These are phyloP conservation scores for Vanderwaltozyma verrucispora DNA, from an alignment of 805 yeast species.

Conservation along the genomic window DNA sequence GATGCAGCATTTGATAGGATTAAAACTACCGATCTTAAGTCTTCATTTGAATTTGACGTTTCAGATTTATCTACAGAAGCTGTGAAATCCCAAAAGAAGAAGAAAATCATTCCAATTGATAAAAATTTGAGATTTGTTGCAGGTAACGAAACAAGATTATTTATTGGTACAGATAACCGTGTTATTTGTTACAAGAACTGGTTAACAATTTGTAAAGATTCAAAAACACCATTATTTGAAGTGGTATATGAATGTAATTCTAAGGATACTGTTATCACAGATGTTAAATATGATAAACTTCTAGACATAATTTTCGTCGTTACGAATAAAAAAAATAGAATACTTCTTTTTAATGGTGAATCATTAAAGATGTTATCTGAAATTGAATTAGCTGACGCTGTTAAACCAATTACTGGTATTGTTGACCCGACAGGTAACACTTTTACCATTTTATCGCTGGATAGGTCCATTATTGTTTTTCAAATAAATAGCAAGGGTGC, in stretches of 20 bases:
- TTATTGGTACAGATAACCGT: constrained; percentile 17
- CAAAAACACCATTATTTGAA: background rate
- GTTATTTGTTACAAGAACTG: constrained; percentile 12
- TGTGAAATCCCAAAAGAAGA: background rate
- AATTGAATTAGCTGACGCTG: constrained; percentile 9
- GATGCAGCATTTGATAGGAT: constrained; percentile 23
- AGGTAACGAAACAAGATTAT: constrained; percentile 8
- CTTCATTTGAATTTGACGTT: constrained; percentile 1
- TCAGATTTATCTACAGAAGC: background rate
- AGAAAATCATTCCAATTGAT: constrained; percentile 1
- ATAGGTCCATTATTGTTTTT: constrained; percentile 21
- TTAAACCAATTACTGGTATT: constrained; percentile 20
- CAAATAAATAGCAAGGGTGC: constrained; percentile 19
- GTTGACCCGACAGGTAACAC: constrained; percentile 22
- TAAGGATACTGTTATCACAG: constrained; percentile 21
- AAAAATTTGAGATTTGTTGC: constrained; percentile 11
- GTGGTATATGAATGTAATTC: constrained; percentile 7
- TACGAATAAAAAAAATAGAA: constrained; percentile 14
- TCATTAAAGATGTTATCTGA: constrained; percentile 8
- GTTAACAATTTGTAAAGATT: constrained; percentile 3
- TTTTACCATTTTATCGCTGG: constrained; percentile 18
- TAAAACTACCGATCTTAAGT: constrained; percentile 10
- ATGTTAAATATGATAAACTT: constrained; percentile 16
- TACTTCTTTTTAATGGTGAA: constrained; percentile 11
- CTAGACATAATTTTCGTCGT: constrained; percentile 15